Evolutionary conservation across 805 yeast species (phyloP).

Genomic region (Candida sphagnicola): DNA sequence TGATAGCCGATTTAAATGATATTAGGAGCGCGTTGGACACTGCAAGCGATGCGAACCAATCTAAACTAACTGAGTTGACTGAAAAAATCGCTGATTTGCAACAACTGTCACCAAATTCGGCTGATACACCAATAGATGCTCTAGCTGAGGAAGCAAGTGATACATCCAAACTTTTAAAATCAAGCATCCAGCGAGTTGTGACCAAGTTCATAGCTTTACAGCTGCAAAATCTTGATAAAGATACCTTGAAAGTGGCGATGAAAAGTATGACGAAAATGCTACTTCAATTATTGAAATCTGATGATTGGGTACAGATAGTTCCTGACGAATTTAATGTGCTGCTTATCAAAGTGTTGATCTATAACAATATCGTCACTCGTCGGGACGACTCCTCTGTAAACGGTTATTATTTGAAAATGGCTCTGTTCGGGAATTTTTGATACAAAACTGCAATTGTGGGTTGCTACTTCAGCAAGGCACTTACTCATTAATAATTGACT

Average conservation of each 20-base stretch:
- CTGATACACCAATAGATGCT: conserved; percentile 2
- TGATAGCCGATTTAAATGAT: conserved; percentile 5
- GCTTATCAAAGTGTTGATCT: conserved; percentile 8
- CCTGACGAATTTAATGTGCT: conserved; percentile 4
- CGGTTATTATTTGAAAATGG: conserved; percentile 3
- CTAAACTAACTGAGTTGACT: conserved; percentile 1
- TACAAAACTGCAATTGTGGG: no score
- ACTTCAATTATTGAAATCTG: conserved; percentile 6
- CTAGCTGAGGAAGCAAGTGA: conserved; percentile 8
- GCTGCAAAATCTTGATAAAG: conserved; percentile 7
- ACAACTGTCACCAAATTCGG: background rate
- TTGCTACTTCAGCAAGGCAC: no score
- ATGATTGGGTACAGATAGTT: conserved; percentile 11
- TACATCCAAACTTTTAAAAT: conserved; percentile 6
- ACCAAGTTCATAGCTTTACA: conserved; percentile 10
- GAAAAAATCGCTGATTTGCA: conserved; percentile 2
- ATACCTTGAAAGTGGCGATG: conserved; percentile 8
- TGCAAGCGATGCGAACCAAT: conserved; percentile 2
- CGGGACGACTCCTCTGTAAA: conserved; percentile 5
- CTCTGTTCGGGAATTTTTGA: conserved; percentile 2
- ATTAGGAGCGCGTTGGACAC: conserved; percentile 3
- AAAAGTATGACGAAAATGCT: conserved; percentile 6
- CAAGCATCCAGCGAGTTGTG: conserved; percentile 10
- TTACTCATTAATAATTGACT: no score
- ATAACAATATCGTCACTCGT: conserved; percentile 8